Evolutionary conservation across 2,329 filamentous ascomycete species (phyloP).

Genomic region (Pseudocercospora crystallina): DNA sequence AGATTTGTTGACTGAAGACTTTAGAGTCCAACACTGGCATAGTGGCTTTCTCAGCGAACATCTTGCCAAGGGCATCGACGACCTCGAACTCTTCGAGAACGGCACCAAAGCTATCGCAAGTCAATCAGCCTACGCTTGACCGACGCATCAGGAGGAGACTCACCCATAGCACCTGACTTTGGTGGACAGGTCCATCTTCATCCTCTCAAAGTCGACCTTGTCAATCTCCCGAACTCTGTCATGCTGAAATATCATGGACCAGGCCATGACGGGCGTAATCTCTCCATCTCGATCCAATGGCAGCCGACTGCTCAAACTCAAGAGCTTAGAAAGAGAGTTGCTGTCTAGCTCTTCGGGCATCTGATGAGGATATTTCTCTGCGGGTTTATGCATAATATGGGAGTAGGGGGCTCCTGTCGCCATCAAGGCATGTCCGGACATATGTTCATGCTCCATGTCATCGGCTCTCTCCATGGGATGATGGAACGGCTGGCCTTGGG

Average conservation of each 20-base stretch:
- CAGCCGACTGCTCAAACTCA: slow-evolving; percentile 79
- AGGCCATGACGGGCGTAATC: slow-evolving; percentile 94
- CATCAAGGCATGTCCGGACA: slow-evolving; percentile 83
- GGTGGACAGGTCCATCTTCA: slow-evolving; percentile 52
- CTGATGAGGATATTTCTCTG: slow-evolving; percentile 62
- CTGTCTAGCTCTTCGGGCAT: slow-evolving; percentile 74
- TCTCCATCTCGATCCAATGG: slow-evolving; percentile 73
- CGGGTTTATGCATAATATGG: slow-evolving; percentile 56
- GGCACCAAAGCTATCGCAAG: slow-evolving; percentile 59
- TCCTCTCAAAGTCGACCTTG: slow-evolving; percentile 19
- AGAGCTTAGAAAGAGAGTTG: slow-evolving; percentile 73
- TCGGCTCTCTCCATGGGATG: slow-evolving; percentile 44
- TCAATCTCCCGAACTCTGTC: slow-evolving; percentile 64
- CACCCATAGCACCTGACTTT: slow-evolving; percentile 94
- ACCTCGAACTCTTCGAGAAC: slow-evolving; percentile 73
- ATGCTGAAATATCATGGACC: slow-evolving; percentile 76
- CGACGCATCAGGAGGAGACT: slow-evolving; percentile 36
- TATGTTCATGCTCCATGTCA: slow-evolving; percentile 63
- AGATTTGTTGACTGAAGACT: slow-evolving; percentile 17
- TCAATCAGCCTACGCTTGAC: neutral
- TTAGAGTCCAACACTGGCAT: slow-evolving; percentile 13
- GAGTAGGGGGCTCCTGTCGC: slow-evolving; percentile 78
- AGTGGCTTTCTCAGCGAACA: slow-evolving; percentile 60
- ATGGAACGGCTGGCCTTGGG: slow-evolving; percentile 37
- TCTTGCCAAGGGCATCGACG: slow-evolving; percentile 71